Percentiles rank a stretch among this genome's conserved stretches.
Evolutionary conservation across 352 stramenopile species (phyloP).

Genomic region (Thraustochytrium sp.): DNA sequence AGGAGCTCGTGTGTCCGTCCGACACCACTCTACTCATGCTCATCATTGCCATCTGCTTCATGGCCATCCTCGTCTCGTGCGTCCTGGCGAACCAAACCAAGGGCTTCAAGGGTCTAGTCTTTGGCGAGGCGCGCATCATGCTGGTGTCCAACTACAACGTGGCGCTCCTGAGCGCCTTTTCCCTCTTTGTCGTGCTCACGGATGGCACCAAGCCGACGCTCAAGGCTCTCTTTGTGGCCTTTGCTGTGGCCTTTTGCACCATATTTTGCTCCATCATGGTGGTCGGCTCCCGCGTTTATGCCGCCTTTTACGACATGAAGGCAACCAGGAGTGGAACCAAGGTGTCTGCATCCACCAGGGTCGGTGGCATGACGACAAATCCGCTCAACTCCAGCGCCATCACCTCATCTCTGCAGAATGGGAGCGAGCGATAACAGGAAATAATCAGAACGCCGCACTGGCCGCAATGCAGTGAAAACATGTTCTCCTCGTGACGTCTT

Average conservation of each 20-base stretch:
- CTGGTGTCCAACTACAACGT: constrained; percentile 38
- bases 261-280: neutral
- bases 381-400: too few species aligned
- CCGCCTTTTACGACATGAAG: neutral
- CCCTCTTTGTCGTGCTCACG: neutral
- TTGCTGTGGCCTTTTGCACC: constrained; percentile 34
- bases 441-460: too few species aligned
- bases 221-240: neutral
- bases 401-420: too few species aligned
- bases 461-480: too few species aligned
- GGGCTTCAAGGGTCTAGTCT: constrained; percentile 8
- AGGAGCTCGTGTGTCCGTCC: neutral
- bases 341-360: too few species aligned
- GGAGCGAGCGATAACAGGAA: too few species aligned
- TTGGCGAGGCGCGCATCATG: constrained; percentile 31
- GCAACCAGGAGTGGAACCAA: too few species aligned
- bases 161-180: constrained; percentile 6
- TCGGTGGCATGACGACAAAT: too few species aligned
- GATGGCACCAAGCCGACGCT: neutral
- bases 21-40: constrained; percentile 21
- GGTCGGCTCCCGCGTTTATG: constrained; percentile 9
- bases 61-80: neutral
- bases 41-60: neutral
- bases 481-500: too few species aligned
- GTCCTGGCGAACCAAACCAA: neutral